Evolutionary conservation across 2,329 filamentous ascomycete genomes (phyloP).

Genomic region (Phialophora tarda): DNA sequence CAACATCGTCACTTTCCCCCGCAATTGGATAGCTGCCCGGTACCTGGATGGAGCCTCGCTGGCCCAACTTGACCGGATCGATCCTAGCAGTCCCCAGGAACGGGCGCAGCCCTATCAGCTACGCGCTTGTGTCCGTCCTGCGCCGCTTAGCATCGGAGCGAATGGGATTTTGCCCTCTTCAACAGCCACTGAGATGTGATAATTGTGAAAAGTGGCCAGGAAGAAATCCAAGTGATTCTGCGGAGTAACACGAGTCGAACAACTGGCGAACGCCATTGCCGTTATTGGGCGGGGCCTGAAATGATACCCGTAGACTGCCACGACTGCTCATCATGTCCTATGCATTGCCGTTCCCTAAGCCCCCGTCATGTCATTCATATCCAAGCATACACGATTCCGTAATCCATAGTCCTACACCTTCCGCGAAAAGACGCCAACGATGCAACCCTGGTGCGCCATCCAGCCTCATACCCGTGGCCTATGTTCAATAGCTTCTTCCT

Average conservation of each 20-base stretch:
- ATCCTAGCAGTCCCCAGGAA: conserved; percentile 25
- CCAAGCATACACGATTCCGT: conserved; percentile 13
- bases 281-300: neutral
- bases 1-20: conserved; percentile 25
- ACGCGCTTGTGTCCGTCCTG: conserved; percentile 11
- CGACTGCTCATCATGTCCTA: neutral
- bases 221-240: conserved; percentile 15
- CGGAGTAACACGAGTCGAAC: conserved; percentile 18
- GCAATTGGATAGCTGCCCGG: conserved; percentile 29
- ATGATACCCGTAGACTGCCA: neutral
- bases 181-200: conserved; percentile 13
- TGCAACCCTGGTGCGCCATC: conserved; percentile 3
- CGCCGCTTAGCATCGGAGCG: conserved; percentile 24
- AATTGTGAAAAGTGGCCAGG: conserved; percentile 16
- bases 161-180: neutral
- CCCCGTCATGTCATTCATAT: conserved; percentile 5
- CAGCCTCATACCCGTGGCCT: conserved; percentile 28
- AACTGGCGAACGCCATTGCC: conserved; percentile 1
- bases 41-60: conserved; percentile 6
- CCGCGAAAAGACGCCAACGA: neutral
- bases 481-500: conserved; percentile 31
- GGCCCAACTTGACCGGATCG: conserved; percentile 15
- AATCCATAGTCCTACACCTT: conserved; percentile 7
- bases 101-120: conserved; percentile 24
- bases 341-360: conserved; percentile 3